Conservation (phyloP, 495 filamentous ascomycete genomes). For the Lophiotrema nucula region DNA sequence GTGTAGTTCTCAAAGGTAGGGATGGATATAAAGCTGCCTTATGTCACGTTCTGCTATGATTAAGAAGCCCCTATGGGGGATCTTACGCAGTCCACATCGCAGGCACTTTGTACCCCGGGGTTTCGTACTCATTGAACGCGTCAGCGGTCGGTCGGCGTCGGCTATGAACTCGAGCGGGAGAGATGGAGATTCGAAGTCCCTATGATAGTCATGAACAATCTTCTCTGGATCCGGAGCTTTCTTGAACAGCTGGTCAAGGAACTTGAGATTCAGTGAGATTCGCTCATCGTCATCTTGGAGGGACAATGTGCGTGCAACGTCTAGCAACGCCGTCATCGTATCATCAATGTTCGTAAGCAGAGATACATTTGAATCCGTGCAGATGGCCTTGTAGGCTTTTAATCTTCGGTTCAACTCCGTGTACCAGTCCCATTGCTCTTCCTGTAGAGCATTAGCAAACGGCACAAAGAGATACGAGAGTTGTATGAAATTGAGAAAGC, state of each 20-base stretch:
- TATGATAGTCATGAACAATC: constrained; percentile 28
- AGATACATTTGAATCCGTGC: background rate
- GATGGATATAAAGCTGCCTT: too few species aligned
- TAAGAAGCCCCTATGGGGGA: too few species aligned
- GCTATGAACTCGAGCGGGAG: constrained; percentile 15
- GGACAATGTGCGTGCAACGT: constrained; percentile 19
- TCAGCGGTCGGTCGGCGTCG: constrained; percentile 14
- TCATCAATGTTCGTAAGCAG: background rate
- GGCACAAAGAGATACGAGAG: too few species aligned
- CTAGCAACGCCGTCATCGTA: constrained; percentile 10
- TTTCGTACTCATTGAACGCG: constrained; percentile 8
- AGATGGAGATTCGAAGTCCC: constrained; percentile 7
- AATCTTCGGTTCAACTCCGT: constrained; percentile 10
- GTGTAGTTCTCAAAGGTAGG: background rate
- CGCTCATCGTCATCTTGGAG: background rate
- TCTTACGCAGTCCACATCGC: too few species aligned
- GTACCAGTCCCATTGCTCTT: constrained; percentile 29
- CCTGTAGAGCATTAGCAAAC: background rate
- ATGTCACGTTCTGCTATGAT: too few species aligned
- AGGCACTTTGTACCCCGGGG: too few species aligned
- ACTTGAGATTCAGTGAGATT: constrained; percentile 19
- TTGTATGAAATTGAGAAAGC: too few species aligned
- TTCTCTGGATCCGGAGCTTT: constrained; percentile 3
- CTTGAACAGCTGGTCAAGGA: constrained; percentile 11
- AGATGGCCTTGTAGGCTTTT: constrained; percentile 9